phyloP scores from a whole-genome alignment of 805 yeast genomes.

The Ogataea siamensis region DNA sequence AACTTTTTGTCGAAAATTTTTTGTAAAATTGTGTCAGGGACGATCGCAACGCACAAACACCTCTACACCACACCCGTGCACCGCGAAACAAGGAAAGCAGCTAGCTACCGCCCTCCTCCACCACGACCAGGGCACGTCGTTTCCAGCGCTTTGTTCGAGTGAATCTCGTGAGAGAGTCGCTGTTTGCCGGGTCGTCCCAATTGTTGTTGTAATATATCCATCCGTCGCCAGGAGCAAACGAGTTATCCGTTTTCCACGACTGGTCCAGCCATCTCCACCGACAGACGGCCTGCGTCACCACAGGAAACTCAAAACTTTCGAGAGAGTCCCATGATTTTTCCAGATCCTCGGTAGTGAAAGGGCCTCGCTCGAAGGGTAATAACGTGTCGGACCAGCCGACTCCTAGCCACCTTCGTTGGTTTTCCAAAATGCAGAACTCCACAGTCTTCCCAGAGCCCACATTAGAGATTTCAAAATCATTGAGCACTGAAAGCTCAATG shows the following conservation, averaged over 20 bases:
- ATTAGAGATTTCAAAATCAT: constrained; percentile 12
- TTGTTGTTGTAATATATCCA: constrained; percentile 55
- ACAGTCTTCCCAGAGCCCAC: constrained; percentile 41
- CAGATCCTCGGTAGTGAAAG: constrained; percentile 44
- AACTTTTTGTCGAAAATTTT: constrained; percentile 12
- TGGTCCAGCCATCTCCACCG: constrained; percentile 60
- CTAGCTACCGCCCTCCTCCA: constrained; percentile 1
- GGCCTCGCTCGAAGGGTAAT: constrained; percentile 51
- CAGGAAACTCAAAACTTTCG: constrained; percentile 46
- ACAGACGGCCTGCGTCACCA: constrained; percentile 31
- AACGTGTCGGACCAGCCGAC: constrained; percentile 55
- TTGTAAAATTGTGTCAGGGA: constrained; percentile 10
- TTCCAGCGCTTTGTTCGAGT: constrained; percentile 54
- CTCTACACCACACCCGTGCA: constrained; percentile 8
- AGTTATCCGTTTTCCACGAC: constrained; percentile 47
- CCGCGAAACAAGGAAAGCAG: not conserved
- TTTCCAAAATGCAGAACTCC: constrained; percentile 50
- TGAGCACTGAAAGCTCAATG: constrained; percentile 12
- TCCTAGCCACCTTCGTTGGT: constrained; percentile 62
- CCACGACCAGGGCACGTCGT: constrained; percentile 40
- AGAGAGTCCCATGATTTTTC: constrained; percentile 30
- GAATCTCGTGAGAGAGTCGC: constrained; percentile 48
- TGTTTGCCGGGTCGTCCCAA: constrained; percentile 43
- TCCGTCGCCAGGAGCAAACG: constrained; percentile 41
- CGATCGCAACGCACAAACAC: constrained; percentile 1